Conservation (phyloP, 2,329 filamentous ascomycete genomes). For the Colletotrichum tofieldiae region DNA sequence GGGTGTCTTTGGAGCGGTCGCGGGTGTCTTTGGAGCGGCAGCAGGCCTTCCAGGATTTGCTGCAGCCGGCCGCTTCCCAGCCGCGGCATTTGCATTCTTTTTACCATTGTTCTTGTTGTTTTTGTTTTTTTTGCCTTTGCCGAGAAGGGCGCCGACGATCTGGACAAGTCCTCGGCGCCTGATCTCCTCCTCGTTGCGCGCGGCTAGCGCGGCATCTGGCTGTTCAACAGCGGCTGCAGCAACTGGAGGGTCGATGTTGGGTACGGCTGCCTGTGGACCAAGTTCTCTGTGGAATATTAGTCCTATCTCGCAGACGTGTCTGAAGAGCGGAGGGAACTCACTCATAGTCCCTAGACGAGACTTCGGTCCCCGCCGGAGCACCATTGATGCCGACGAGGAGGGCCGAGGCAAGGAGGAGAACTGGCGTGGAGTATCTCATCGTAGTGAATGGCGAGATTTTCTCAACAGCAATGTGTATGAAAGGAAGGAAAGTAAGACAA, state of each 20-base stretch:
- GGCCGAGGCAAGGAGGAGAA: constrained; percentile 35
- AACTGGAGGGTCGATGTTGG: constrained; percentile 2
- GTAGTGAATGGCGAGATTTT: constrained; percentile 2
- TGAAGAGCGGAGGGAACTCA: neutral
- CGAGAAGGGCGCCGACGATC: constrained; percentile 2
- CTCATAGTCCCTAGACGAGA: constrained; percentile 4
- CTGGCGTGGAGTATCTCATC: constrained; percentile 32
- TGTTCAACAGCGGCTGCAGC: constrained; percentile 29
- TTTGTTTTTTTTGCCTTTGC: constrained; percentile 31
- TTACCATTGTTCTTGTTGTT: constrained; percentile 1
- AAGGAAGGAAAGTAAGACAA: neutral
- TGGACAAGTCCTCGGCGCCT: constrained; percentile 1
- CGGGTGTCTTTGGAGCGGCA: neutral
- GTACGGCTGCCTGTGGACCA: constrained; percentile 16
- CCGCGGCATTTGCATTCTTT: neutral
- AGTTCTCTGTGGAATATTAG: constrained; percentile 17
- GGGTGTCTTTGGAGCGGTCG: neutral
- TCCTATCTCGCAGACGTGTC: neutral
- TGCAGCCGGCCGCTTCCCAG: too few species aligned
- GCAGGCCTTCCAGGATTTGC: too few species aligned
- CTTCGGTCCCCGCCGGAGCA: constrained; percentile 30
- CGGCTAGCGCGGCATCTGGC: constrained; percentile 21
- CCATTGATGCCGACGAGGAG: constrained; percentile 40
- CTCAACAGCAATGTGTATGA: neutral
- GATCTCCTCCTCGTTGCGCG: neutral